phyloP scores from a whole-genome alignment of 225 moss, liverwort and hornwort genomes.

The Antitrichia curtipendula region DNA sequence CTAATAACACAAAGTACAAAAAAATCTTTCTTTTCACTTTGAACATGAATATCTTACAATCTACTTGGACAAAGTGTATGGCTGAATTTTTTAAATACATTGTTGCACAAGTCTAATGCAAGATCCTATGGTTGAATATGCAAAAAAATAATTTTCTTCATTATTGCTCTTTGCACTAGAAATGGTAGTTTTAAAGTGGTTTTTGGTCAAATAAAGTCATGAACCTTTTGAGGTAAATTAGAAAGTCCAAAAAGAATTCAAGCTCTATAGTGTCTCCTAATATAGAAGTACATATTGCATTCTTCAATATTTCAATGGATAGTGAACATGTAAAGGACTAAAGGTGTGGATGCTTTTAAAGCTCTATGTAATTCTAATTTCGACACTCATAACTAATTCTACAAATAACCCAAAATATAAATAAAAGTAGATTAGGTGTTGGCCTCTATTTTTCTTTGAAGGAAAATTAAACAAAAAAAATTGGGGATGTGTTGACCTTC shows the following conservation, averaged over 20 bases:
- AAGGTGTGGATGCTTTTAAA: not conserved
- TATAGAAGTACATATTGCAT: not conserved
- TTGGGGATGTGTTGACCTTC: not conserved
- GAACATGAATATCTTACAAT: not conserved
- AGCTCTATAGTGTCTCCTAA: not conserved
- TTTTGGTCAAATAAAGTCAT: not conserved
- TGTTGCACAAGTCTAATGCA: not conserved
- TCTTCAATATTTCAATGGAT: not conserved
- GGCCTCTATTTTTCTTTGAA: not conserved
- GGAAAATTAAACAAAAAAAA: not conserved
- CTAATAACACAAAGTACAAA: not conserved
- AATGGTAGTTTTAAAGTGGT: fast-evolving
- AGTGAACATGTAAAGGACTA: not conserved
- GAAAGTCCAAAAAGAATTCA: not conserved
- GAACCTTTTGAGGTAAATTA: not conserved
- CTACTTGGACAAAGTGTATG: not conserved
- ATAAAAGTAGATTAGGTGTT: not conserved
- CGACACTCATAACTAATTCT: not conserved
- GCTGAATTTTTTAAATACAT: not conserved
- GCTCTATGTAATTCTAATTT: not conserved
- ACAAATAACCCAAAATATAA: not conserved
- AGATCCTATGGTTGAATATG: not conserved
- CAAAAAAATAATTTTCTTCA: not conserved
- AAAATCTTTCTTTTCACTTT: not conserved
- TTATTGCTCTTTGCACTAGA: not conserved